phyloP scores from a whole-genome alignment of 768 basidiomycete species.

The Hebeloma cylindrosporum region DNA sequence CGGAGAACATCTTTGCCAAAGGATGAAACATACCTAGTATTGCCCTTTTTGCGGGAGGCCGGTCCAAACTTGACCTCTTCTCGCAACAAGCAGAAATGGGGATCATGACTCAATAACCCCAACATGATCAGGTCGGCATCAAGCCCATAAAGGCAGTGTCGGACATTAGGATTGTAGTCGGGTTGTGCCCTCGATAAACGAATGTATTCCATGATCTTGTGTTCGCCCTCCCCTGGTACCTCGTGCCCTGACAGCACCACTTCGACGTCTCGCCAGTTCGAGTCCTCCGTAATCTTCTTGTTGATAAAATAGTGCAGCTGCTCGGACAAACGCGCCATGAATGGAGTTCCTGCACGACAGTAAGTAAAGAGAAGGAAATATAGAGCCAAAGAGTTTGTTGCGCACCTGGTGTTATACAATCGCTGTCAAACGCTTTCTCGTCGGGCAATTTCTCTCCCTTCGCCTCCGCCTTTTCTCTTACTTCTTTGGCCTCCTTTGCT shows the following conservation, averaged over 20 bases:
- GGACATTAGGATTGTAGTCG: conserved; percentile 93
- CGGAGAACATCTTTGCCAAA: conserved; percentile 14
- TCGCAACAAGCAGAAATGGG: conserved; percentile 94
- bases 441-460: conserved; percentile 92
- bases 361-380: neutral
- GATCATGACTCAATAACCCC: conserved; percentile 94
- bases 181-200: conserved; percentile 92
- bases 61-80: conserved; percentile 99
- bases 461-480: conserved; percentile 79
- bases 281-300: conserved; percentile 97
- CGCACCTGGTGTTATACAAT: conserved; percentile 97
- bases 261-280: conserved; percentile 89
- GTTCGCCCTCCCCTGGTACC: conserved; percentile 98
- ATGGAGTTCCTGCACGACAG: conserved; percentile 64
- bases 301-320: conserved; percentile 96
- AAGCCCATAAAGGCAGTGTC: conserved; percentile 97
- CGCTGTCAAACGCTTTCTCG: conserved; percentile 96
- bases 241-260: conserved; percentile 97
- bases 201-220: conserved; percentile 99
- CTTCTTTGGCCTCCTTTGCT: conserved; percentile 88
- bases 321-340: conserved; percentile 90
- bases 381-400: conserved; percentile 3
- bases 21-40: conserved; percentile 39
- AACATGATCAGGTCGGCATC: conserved; percentile 99
- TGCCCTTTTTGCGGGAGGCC: conserved; percentile 67